Evolutionary conservation across 352 stramenopile species (phyloP), one percentile per base, ranked within the genome.

Genomic region (Phytophthora agathidicida): DNA sequence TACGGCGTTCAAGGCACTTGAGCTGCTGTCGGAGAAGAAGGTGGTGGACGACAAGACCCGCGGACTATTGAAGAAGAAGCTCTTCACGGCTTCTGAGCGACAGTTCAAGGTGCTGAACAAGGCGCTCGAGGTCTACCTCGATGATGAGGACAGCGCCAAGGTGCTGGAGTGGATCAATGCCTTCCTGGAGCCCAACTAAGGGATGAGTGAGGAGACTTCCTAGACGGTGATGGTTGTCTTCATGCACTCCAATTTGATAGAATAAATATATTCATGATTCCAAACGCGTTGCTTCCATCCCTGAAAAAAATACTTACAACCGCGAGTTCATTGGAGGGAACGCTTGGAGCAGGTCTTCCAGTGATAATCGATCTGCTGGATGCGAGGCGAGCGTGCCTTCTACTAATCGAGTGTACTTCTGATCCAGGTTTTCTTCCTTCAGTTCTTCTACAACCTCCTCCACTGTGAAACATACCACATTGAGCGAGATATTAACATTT

Each of bases 151-250:
- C 38, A 50, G 70, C 31, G 6, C n/a, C 24, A 85, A 81, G 37
- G 77, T 74, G 35, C 32, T 87, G 7, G 83, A 93, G 66, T 93
- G 83, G 83, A 55, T 90, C 49, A 65, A 86, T 28, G 83, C 81
- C 5, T 87, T 93, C 39, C 47, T 89, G 2, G 38, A 71, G 8
- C 52, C 71, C n/a, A 66, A 68, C 23, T 63, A 44, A 69, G 35
- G 13, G 13, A 38, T 36, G 16, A n/a, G n/a, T n/a, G n/a, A n/a
- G n/a, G n/a, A n/a, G n/a, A n/a, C n/a, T n/a, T n/a, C n/a, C n/a
- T n/a, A n/a, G n/a, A n/a, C n/a, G n/a, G n/a, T n/a, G n/a, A n/a
- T n/a, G n/a, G n/a, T n/a, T n/a, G n/a, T n/a, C n/a, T n/a, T n/a
- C n/a, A 43, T 48, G 39, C 27, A 22, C 27, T 47, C 3, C 17